Evolutionary conservation across 1,139 yeast species (phyloP), one percentile per base, ranked within the genome.

Genomic region (Kodamaea arcana): DNA sequence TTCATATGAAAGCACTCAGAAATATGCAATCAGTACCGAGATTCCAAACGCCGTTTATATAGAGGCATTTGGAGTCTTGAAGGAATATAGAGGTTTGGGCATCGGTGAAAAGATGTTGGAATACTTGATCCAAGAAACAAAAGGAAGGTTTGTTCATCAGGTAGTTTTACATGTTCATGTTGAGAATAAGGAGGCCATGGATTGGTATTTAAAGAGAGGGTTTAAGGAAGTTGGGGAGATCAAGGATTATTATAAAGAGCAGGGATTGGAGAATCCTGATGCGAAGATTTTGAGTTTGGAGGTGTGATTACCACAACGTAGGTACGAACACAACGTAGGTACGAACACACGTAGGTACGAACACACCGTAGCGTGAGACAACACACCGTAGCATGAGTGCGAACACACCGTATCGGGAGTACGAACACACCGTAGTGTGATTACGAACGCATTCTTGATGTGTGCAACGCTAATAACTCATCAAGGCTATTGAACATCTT

Each of bases 51-150:
- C 78, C 4, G 69, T 84, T 1, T 76, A 82, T 47, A 69, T 86
- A 25, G 84, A 83, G 52, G 69, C 80, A 3, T 56, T 86, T 30
- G 85, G 80, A 0, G 90, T 85, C 6, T 60, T 83, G 43, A 62
- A 72, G 28, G 72, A 77, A 1, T 86, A 83, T 55, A 62, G 81
- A 42, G 56, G 65, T 21, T 62, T 65, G 43, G 85, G 87, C 1
- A 69, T 84, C 29, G 95, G 88, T n/a, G 54, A 62, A 10, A 60
- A 66, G 48, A 65, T 85, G 33, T 55, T 86, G 34, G 62, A 72
- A 2, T 78, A 68, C 55, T 58, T 83, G 14, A 65, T 77, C 23
- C 72, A 72, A 23, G 69, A 75, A 38, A 75, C 87, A 4, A 70
- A 70, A 45, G 57, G 53, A 34, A 62, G 67, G 38, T 75, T 72